Evolutionary conservation across 768 basidiomycete genomes (phyloP).

Genomic region (Leccinum truebloodii): DNA sequence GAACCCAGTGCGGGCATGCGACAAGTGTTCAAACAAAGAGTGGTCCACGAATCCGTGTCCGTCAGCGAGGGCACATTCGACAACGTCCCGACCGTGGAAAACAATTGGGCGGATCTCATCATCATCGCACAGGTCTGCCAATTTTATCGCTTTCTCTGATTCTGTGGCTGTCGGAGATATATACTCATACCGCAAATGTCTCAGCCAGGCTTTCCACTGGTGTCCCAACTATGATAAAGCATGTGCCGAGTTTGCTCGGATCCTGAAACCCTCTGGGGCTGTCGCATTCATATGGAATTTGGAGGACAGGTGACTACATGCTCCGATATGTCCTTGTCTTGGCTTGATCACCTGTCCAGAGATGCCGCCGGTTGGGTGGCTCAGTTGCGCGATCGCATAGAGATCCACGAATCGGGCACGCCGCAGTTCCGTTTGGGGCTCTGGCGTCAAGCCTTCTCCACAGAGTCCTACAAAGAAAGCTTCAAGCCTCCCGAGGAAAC

Average conservation of each 20-base stretch:
- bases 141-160: background rate
- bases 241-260: constrained; percentile 71
- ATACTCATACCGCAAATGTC: constrained; percentile 10
- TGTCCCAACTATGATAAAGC: constrained; percentile 77
- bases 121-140: constrained; percentile 67
- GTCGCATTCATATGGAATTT: constrained; percentile 88
- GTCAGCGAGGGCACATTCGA: constrained; percentile 73
- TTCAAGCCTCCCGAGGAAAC: constrained; percentile 65
- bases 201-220: constrained; percentile 87
- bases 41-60: constrained; percentile 53
- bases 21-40: constrained; percentile 57
- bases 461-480: constrained; percentile 52
- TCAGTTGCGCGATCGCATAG: constrained; percentile 66
- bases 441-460: constrained; percentile 74
- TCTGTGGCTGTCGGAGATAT: background rate
- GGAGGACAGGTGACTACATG: constrained; percentile 62
- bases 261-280: constrained; percentile 74
- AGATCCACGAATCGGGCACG: constrained; percentile 66
- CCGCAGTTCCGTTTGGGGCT: constrained; percentile 80
- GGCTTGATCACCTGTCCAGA: constrained; percentile 33
- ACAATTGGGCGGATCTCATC: constrained; percentile 76
- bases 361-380: constrained; percentile 72
- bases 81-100: constrained; percentile 49
- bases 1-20: constrained; percentile 93
- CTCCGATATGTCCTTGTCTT: background rate